Evolutionary conservation across 108 stramenopile species (phyloP).

Genomic region (Cylindrotheca closterium): DNA sequence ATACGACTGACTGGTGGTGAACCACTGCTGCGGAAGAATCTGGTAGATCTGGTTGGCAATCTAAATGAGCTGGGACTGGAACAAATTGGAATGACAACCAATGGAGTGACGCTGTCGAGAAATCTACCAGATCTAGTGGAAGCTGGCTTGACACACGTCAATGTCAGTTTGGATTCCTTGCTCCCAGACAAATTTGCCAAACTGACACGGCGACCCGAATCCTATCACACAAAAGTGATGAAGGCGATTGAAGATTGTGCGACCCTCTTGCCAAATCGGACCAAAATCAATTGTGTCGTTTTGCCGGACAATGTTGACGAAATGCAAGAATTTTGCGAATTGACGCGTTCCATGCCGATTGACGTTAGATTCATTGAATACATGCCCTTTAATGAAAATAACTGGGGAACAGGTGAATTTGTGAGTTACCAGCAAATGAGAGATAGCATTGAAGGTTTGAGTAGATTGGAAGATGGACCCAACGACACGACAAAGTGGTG

Average conservation of each 20-base stretch:
- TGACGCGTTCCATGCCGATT: slow-evolving; percentile 68
- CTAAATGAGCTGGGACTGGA: slow-evolving; percentile 46
- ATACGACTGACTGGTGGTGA: slow-evolving; percentile 93
- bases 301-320: slow-evolving; percentile 94
- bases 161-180: slow-evolving; percentile 94
- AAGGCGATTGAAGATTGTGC: slow-evolving; percentile 62
- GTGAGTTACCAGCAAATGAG: slow-evolving; percentile 89
- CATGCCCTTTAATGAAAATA: slow-evolving; percentile 99
- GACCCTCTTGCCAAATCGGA: slow-evolving; percentile 39
- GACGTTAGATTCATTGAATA: slow-evolving; percentile 98
- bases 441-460: slow-evolving; percentile 34
- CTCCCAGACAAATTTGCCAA: slow-evolving; percentile 76
- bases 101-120: slow-evolving; percentile 84
- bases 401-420: slow-evolving; percentile 80
- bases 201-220: slow-evolving; percentile 86
- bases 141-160: slow-evolving; percentile 91
- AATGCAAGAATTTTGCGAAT: slow-evolving; percentile 76
- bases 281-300: slow-evolving; percentile 97
- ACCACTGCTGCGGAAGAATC: slow-evolving; percentile 86
- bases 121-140: slow-evolving; percentile 72
- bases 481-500: slow-evolving; percentile 99
- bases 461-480: slow-evolving; percentile 69
- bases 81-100: slow-evolving; percentile 94
- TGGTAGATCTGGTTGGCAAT: slow-evolving; percentile 64
- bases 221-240: slow-evolving; percentile 61